A percentile compares a stretch with the other conserved stretches of the same genome.
Conservation (phyloP, 176 grass and related monocot species). For the Eleusine coracana region DNA sequence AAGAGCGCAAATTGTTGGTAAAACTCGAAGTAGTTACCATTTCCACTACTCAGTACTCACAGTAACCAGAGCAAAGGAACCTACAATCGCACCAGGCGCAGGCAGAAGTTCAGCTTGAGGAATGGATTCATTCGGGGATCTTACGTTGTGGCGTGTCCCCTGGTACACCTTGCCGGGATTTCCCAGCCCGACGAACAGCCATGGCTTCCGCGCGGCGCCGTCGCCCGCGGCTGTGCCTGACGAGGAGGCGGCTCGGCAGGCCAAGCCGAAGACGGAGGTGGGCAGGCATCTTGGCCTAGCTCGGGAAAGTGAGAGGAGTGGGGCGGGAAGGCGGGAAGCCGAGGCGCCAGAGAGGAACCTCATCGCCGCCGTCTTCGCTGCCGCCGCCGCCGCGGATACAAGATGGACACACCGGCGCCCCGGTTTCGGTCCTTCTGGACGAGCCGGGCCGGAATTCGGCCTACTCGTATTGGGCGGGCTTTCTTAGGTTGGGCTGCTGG, state of each 20-base stretch:
- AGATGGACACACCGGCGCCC: not conserved
- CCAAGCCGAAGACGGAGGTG: slow-evolving; percentile 5
- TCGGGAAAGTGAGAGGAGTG: slow-evolving; percentile 18
- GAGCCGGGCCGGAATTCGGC: not conserved
- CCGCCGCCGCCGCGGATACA: not conserved
- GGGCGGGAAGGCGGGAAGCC: slow-evolving; percentile 40
- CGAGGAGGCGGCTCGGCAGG: slow-evolving; percentile 47
- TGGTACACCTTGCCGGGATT: slow-evolving; percentile 91
- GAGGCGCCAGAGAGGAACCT: slow-evolving; percentile 40
- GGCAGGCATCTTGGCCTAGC: slow-evolving; percentile 35
- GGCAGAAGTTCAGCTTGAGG: not conserved
- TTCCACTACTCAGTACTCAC: not conserved
- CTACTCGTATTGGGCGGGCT: not conserved
- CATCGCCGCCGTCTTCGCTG: slow-evolving; percentile 39
- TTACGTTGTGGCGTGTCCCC: slow-evolving; percentile 93
- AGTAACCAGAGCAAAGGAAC: not conserved
- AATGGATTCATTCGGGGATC: not conserved
- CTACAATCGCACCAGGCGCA: not conserved
- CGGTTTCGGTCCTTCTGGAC: not conserved
- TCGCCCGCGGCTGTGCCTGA: slow-evolving; percentile 44
- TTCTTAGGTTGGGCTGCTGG: not conserved
- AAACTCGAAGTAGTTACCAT: slow-evolving; percentile 13
- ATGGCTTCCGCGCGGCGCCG: slow-evolving; percentile 59
- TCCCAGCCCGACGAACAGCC: slow-evolving; percentile 88
- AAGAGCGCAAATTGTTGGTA: not conserved